Percentiles rank a stretch among this genome's conserved stretches.
These are phyloP conservation scores for Phytophthora litchii DNA, from an alignment of 352 stramenopile species.

Conservation along the genomic window DNA sequence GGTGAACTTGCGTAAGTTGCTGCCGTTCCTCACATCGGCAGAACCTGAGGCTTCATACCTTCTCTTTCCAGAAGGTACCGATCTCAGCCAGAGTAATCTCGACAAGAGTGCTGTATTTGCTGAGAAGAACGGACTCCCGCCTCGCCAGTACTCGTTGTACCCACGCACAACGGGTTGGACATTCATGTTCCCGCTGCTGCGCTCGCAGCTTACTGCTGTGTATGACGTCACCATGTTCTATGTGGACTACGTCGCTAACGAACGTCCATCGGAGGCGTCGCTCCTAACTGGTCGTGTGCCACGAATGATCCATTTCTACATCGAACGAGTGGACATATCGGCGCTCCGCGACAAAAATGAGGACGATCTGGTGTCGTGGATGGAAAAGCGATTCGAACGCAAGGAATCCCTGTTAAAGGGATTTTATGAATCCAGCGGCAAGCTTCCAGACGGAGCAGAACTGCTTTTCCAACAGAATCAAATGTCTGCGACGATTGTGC, in stretches of 20 bases:
- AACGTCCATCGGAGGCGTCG: conserved; percentile 71
- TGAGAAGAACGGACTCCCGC: conserved; percentile 46
- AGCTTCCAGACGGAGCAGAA: conserved; percentile 54
- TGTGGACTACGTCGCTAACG: conserved; percentile 61
- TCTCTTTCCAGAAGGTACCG: conserved; percentile 84
- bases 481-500: conserved; percentile 27
- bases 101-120: conserved; percentile 69
- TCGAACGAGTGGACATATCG: conserved; percentile 63
- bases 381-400: conserved; percentile 68
- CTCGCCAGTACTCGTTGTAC: conserved; percentile 73
- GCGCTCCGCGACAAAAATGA: conserved; percentile 43
- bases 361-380: conserved; percentile 53
- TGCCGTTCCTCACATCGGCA: conserved; percentile 55
- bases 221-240: conserved; percentile 89
- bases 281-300: conserved; percentile 67
- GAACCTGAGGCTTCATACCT: conserved; percentile 72
- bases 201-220: conserved; percentile 61
- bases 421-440: conserved; percentile 65
- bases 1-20: conserved; percentile 49
- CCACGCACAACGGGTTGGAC: conserved; percentile 78
- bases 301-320: conserved; percentile 70
- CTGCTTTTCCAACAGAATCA: conserved; percentile 50
- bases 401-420: conserved; percentile 68
- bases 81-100: conserved; percentile 70
- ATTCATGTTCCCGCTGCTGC: conserved; percentile 74